phyloP scores from a whole-genome alignment of 495 filamentous ascomycete species.

The Penicillium ochrochloron region DNA sequence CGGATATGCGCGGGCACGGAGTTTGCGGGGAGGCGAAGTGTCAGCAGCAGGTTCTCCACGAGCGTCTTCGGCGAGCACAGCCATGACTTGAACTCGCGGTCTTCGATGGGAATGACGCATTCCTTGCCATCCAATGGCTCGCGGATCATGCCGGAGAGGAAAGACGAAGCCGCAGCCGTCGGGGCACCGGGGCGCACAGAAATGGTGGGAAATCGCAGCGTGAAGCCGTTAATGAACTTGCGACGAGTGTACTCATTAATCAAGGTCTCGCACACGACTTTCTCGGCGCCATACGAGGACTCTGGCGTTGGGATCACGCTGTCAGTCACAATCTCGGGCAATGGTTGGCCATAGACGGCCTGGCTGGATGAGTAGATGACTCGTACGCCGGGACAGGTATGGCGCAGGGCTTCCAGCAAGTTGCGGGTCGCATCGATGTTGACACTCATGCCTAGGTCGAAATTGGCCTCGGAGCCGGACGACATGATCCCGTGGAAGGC shows the following conservation, averaged over 20 bases:
- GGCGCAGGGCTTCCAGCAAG: slow-evolving; percentile 61
- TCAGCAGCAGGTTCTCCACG: slow-evolving; percentile 65
- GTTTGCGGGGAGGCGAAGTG: slow-evolving; percentile 55
- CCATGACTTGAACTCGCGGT: slow-evolving; percentile 64
- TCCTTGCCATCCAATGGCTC: slow-evolving; percentile 62
- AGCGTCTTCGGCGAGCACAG: slow-evolving; percentile 65
- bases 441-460: slow-evolving; percentile 69
- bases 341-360: slow-evolving; percentile 61
- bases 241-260: slow-evolving; percentile 74
- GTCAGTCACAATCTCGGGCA: slow-evolving; percentile 56
- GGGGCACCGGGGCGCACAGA: slow-evolving; percentile 71
- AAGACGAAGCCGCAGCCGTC: slow-evolving; percentile 69
- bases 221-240: slow-evolving; percentile 66
- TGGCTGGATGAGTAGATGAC: slow-evolving; percentile 65
- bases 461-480: slow-evolving; percentile 70
- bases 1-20: slow-evolving; percentile 59
- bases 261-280: slow-evolving; percentile 71
- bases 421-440: slow-evolving; percentile 72
- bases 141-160: slow-evolving; percentile 70
- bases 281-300: slow-evolving; percentile 74
- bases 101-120: slow-evolving; percentile 65
- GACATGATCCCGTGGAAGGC: slow-evolving; percentile 86
- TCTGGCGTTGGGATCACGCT: slow-evolving; percentile 66
- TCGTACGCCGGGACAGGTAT: slow-evolving; percentile 59
- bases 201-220: slow-evolving; percentile 73